Conservation (phyloP, 495 filamentous ascomycete species). For the Xylaria cubensis region DNA sequence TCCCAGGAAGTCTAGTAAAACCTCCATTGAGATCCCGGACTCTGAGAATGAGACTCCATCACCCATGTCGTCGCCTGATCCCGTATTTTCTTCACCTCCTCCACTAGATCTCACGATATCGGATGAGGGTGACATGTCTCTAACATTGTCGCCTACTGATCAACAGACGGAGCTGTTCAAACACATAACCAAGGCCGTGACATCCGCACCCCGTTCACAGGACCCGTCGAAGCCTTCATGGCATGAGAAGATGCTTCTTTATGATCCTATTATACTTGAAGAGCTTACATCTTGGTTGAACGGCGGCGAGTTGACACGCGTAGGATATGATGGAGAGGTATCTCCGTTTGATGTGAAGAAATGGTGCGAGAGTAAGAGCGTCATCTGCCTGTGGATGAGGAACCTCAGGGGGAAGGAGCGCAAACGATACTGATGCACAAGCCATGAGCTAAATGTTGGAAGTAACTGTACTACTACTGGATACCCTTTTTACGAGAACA, state of each 20-base stretch:
- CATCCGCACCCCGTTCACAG: slow-evolving; percentile 54
- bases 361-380: slow-evolving; percentile 85
- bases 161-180: slow-evolving; percentile 57
- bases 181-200: slow-evolving; percentile 72
- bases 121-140: slow-evolving; percentile 51
- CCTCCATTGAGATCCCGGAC: slow-evolving; percentile 64
- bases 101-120: slow-evolving; percentile 42
- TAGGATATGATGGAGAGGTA: slow-evolving; percentile 72
- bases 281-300: slow-evolving; percentile 88
- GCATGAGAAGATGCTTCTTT: slow-evolving; percentile 92
- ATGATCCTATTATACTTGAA: slow-evolving; percentile 89
- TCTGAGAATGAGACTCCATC: slow-evolving; percentile 58
- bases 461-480: not conserved
- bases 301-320: slow-evolving; percentile 64
- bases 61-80: slow-evolving; percentile 46
- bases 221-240: slow-evolving; percentile 65
- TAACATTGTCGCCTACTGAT: slow-evolving; percentile 42
- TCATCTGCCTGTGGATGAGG: slow-evolving; percentile 72
- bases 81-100: slow-evolving; percentile 46
- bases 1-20: slow-evolving; percentile 25
- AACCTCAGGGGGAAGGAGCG: slow-evolving; percentile 53
- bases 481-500: not conserved
- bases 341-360: slow-evolving; percentile 64
- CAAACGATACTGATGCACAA: slow-evolving; percentile 49
- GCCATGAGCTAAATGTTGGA: not conserved